Percentiles rank a stretch among this genome's conserved stretches.
Evolutionary conservation across 2,329 filamentous ascomycete genomes (phyloP).

Genomic region (Penicillium decumbens): DNA sequence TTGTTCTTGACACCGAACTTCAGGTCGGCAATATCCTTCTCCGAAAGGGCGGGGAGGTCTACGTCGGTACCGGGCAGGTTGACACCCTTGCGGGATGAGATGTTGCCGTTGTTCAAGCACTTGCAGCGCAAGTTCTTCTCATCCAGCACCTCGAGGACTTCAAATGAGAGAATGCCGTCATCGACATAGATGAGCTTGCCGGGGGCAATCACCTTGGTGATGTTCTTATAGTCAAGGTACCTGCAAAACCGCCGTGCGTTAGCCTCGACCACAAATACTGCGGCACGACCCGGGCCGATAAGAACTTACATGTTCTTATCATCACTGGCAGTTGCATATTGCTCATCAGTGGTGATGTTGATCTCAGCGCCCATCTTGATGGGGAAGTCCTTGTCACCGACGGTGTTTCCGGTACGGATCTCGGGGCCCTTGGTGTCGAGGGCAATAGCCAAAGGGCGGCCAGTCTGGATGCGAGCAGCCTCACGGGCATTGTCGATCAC

Average conservation of each 20-base stretch:
- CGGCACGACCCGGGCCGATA: neutral
- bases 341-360: slow-evolving; percentile 95
- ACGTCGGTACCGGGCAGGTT: slow-evolving; percentile 99
- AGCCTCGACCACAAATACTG: slow-evolving; percentile 6
- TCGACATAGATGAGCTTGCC: slow-evolving; percentile 97
- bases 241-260: slow-evolving; percentile 42
- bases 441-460: slow-evolving; percentile 91
- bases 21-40: slow-evolving; percentile 96
- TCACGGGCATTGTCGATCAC: slow-evolving; percentile 93
- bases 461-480: slow-evolving; percentile 70
- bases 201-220: slow-evolving; percentile 90
- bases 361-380: slow-evolving; percentile 78
- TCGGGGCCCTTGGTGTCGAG: slow-evolving; percentile 81
- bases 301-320: slow-evolving; percentile 81
- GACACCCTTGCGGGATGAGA: slow-evolving; percentile 98
- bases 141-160: slow-evolving; percentile 82
- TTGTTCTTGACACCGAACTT: slow-evolving; percentile 96
- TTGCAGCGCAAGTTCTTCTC: slow-evolving; percentile 81
- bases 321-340: slow-evolving; percentile 78
- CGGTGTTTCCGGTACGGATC: slow-evolving; percentile 77
- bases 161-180: slow-evolving; percentile 94
- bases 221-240: slow-evolving; percentile 99
- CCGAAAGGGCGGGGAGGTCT: slow-evolving; percentile 91
- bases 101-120: slow-evolving; percentile 96
- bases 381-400: slow-evolving; percentile 67